Evolutionary conservation across 768 basidiomycete species (phyloP).

Genomic region (Symmetrospora coprosmae): DNA sequence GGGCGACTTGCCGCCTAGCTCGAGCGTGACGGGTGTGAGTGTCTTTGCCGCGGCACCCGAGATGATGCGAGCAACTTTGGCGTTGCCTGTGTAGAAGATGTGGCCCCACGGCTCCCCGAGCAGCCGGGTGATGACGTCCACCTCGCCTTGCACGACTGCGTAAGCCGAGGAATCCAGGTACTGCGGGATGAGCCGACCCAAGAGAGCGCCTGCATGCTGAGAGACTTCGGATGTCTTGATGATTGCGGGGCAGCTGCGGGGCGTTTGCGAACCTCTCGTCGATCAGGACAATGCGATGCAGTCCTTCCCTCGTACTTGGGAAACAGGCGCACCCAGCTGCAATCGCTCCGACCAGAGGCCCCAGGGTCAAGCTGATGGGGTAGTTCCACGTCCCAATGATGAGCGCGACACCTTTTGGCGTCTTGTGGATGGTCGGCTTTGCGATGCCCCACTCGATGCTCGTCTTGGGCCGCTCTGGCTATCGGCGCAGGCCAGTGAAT

Average conservation of each 20-base stretch:
- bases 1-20: conserved; percentile 36
- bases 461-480: conserved; percentile 47
- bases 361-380: conserved; percentile 22
- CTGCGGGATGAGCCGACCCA: conserved; percentile 56
- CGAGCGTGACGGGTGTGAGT: conserved; percentile 53
- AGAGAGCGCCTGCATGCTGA: conserved; percentile 46
- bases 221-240: conserved; percentile 52
- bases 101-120: conserved; percentile 39
- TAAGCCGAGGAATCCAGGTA: conserved; percentile 58
- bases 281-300: too few species aligned
- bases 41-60: conserved; percentile 61
- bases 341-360: conserved; percentile 57
- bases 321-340: conserved; percentile 55
- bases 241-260: conserved; percentile 6
- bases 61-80: conserved; percentile 53
- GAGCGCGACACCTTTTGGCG: conserved; percentile 45
- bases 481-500: neutral
- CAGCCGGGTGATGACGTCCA: conserved; percentile 56
- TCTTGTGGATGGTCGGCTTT: conserved; percentile 54
- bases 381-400: conserved; percentile 35
- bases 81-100: conserved; percentile 29
- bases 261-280: too few species aligned
- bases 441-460: conserved; percentile 48
- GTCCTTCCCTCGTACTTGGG: too few species aligned
- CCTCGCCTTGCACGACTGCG: conserved; percentile 55